phyloP scores from a whole-genome alignment of 2,329 filamentous ascomycete species.

The Aspergillus pseudotamarii region DNA sequence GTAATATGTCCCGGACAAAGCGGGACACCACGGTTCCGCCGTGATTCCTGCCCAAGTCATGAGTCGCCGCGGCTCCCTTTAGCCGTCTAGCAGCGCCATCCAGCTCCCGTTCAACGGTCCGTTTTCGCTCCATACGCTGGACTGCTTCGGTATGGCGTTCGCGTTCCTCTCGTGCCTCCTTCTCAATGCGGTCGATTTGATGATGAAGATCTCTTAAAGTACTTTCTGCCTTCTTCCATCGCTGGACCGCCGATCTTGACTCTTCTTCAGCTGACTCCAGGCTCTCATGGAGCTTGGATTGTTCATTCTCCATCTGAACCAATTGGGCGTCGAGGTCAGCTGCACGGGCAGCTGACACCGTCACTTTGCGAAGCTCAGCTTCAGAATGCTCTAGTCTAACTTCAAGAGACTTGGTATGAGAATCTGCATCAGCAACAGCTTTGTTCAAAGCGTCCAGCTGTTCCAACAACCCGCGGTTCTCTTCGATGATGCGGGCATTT shows the following conservation, averaged over 20 bases:
- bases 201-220: slow-evolving; percentile 78
- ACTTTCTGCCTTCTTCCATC: slow-evolving; percentile 84
- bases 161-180: slow-evolving; percentile 76
- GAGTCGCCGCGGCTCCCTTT: slow-evolving; percentile 76
- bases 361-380: slow-evolving; percentile 73
- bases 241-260: slow-evolving; percentile 73
- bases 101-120: slow-evolving; percentile 79
- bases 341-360: slow-evolving; percentile 72
- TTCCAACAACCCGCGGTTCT: slow-evolving; percentile 79
- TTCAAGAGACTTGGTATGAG: slow-evolving; percentile 75
- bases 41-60: slow-evolving; percentile 63
- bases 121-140: slow-evolving; percentile 78
- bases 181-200: slow-evolving; percentile 86
- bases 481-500: slow-evolving; percentile 77
- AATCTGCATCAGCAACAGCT: slow-evolving; percentile 77
- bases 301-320: slow-evolving; percentile 76
- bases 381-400: slow-evolving; percentile 76
- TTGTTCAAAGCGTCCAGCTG: slow-evolving; percentile 84
- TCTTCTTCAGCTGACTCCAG: slow-evolving; percentile 71
- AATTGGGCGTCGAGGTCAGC: slow-evolving; percentile 80
- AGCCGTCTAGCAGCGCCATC: slow-evolving; percentile 77
- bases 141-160: slow-evolving; percentile 81
- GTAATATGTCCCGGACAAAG: slow-evolving; percentile 92
- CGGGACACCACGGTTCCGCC: slow-evolving; percentile 79
- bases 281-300: slow-evolving; percentile 69